Evolutionary conservation across 2,329 filamentous ascomycete species (phyloP).

Genomic region (Fusarium sp.): DNA sequence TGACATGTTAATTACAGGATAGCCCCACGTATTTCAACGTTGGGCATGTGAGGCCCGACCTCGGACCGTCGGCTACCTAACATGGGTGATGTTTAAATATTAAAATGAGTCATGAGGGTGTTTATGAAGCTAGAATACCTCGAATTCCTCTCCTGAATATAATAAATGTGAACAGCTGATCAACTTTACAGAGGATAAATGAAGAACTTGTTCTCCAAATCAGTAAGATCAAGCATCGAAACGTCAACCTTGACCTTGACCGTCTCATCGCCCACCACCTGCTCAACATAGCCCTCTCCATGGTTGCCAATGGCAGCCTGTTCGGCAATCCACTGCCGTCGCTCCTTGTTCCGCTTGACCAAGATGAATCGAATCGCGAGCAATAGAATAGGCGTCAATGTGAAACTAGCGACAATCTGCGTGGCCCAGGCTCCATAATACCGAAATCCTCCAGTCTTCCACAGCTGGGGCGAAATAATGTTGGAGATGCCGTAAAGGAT

Average conservation of each 20-base stretch:
- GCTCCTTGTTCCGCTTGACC: neutral
- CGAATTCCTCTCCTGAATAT: too few species aligned
- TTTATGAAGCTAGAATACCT: too few species aligned
- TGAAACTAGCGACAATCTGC: conserved; percentile 35
- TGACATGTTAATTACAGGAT: neutral
- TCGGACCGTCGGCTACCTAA: neutral
- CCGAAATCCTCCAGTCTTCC: conserved; percentile 23
- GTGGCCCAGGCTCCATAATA: conserved; percentile 36
- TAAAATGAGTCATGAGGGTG: too few species aligned
- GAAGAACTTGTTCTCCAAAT: conserved; percentile 36
- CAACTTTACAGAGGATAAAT: conserved; percentile 17
- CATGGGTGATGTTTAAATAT: too few species aligned
- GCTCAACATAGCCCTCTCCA: conserved; percentile 16
- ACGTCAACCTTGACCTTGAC: conserved; percentile 33
- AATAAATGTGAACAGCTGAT: too few species aligned
- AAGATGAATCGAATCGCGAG: neutral
- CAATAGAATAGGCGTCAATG: conserved; percentile 19
- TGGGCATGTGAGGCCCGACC: neutral
- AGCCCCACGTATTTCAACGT: neutral
- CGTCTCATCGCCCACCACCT: conserved; percentile 15
- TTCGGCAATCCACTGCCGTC: neutral
- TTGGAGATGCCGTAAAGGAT: conserved; percentile 49
- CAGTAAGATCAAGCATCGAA: conserved; percentile 33
- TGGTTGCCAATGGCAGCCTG: conserved; percentile 19
- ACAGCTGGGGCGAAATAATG: conserved; percentile 51